Evolutionary conservation across 129 eudicot species (phyloP), one percentile per base, ranked within the genome.

Genomic region (Glebionis coronaria): DNA sequence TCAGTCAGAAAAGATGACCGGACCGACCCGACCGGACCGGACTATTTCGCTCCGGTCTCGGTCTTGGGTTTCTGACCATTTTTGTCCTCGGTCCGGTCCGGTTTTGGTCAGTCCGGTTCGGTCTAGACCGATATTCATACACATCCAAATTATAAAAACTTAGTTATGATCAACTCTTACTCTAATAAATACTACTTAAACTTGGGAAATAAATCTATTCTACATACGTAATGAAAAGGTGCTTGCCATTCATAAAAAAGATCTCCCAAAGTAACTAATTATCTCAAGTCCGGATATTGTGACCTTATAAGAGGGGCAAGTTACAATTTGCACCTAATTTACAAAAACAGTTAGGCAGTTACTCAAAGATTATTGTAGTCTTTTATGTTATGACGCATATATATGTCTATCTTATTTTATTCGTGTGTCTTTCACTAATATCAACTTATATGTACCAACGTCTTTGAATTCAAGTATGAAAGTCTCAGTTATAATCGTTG

Each of bases 241-340:
- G 44, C 90, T 88, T 45, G 76, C 85, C 0, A 52, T 76, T 27
- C 81, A 59, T 50, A 82, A 74, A 52, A 69, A 76, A 46, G 96
- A 85, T 69, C 73, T 74, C 68, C 71, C 21, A 86, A 85, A 71
- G 44, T 40, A 25, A 51, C 44, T 2, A 50, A 63, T 56, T 63
- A 69, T 57, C 70, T 54, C 58, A 85, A 73, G 50, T 81, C 91
- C 0, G 96, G 91, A 38, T 85, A 83, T 67, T 92, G 96, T 70
- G 91, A 92, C 79, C 96, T 92, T 57, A 85, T 81, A 38, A 79
- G 96, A 68, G 98, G 88, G 69, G 97, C 97, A 5, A 90, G 93
- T 71, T 87, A 79, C 61, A 91, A 91, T 76, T 73, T 91, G 74
- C 96, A 91, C 73, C 76, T 85, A 28, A 91, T 91, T 13, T 91